phyloP scores from a whole-genome alignment of 2,329 filamentous ascomycete genomes.

The Penicillium sp. region DNA sequence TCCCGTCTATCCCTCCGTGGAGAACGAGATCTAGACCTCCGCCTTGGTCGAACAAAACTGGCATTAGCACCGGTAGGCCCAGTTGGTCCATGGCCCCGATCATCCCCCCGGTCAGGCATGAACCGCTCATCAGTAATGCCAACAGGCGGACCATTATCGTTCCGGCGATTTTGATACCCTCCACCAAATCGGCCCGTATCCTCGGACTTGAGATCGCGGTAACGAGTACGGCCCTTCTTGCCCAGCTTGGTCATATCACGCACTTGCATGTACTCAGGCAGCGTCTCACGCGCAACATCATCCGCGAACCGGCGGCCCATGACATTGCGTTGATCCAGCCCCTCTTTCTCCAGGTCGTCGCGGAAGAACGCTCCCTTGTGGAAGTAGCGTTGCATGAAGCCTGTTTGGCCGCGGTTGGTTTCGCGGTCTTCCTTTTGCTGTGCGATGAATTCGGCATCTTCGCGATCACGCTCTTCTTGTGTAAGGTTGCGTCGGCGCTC shows the following conservation, averaged over 20 bases:
- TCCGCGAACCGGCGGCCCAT: constrained; percentile 83
- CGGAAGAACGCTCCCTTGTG: constrained; percentile 97
- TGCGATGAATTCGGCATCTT: constrained; percentile 77
- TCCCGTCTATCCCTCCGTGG: constrained; percentile 45
- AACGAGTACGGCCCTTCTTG: constrained; percentile 86
- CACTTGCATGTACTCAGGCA: constrained; percentile 90
- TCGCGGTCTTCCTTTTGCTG: constrained; percentile 76
- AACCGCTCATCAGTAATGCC: constrained; percentile 49
- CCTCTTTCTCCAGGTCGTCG: constrained; percentile 73
- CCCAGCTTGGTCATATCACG: constrained; percentile 92
- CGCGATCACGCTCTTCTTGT: constrained; percentile 78
- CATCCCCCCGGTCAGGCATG: constrained; percentile 43
- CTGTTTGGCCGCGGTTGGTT: constrained; percentile 74
- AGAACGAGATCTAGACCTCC: constrained; percentile 52
- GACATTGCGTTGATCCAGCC: constrained; percentile 76
- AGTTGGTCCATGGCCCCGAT: constrained; percentile 24
- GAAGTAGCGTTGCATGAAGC: constrained; percentile 92
- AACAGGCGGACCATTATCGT: constrained; percentile 33
- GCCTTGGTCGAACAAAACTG: constrained; percentile 40
- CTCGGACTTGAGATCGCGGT: constrained; percentile 82
- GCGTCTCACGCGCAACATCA: constrained; percentile 77
- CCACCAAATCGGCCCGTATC: constrained; percentile 84
- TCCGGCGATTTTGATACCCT: constrained; percentile 30
- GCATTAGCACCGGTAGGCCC: constrained; percentile 50
- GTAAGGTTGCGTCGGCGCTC: constrained; percentile 86